phyloP scores from a whole-genome alignment of 2,329 filamentous ascomycete genomes.

The Geosmithia morbida region DNA sequence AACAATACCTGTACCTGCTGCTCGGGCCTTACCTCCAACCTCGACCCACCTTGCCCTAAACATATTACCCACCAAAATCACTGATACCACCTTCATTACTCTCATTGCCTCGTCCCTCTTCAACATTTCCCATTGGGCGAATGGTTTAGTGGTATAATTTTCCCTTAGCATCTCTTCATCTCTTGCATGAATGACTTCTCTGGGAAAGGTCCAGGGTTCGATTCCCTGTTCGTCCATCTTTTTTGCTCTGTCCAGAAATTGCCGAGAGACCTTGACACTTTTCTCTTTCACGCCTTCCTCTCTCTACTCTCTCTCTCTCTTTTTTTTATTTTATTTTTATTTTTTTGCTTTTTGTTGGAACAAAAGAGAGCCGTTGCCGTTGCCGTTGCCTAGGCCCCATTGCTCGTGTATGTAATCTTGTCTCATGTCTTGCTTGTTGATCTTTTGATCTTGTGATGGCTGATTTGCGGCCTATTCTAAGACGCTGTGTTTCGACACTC shows the following conservation, averaged over 20 bases:
- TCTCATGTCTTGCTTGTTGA: too few relatives aligned
- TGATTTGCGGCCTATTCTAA: too few relatives aligned
- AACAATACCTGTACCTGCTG: neutral
- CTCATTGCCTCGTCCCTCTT: neutral
- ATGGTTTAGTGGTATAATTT: conserved; percentile 10
- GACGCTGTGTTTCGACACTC: too few relatives aligned
- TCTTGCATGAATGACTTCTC: too few relatives aligned
- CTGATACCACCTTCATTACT: neutral
- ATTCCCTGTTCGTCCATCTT: conserved; percentile 1
- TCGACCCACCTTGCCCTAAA: neutral
- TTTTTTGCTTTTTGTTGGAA: neutral
- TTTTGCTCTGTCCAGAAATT: too few relatives aligned
- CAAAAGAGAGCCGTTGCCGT: neutral
- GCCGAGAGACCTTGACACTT: too few relatives aligned
- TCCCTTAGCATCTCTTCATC: conserved; percentile 8
- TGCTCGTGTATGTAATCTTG: too few relatives aligned
- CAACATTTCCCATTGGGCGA: conserved; percentile 4
- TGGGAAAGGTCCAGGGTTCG: conserved; percentile 4
- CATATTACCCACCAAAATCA: neutral
- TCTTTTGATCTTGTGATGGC: too few relatives aligned
- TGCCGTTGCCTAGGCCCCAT: neutral
- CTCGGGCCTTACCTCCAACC: neutral
- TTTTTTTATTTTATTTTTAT: too few relatives aligned
- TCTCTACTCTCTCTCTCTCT: too few relatives aligned
- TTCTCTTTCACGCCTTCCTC: too few relatives aligned